phyloP scores from a whole-genome alignment of 805 yeast species.

The Candida yuanshanica region DNA sequence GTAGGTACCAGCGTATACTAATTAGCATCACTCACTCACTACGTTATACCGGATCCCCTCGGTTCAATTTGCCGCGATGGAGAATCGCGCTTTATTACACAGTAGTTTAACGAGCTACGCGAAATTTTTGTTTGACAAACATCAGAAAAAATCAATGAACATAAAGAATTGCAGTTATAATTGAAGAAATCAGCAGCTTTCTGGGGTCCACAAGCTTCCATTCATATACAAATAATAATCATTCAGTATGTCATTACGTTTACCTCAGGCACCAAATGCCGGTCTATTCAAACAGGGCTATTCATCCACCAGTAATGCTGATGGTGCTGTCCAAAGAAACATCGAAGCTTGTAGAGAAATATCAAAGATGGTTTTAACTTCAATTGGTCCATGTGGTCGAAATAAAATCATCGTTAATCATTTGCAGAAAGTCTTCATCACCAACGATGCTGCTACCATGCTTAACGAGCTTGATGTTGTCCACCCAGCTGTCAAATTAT shows the following conservation, averaged over 20 bases:
- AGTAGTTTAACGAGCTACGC: too few species aligned
- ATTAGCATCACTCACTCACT: too few species aligned
- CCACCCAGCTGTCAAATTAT: constrained; percentile 94
- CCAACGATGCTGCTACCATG: constrained; percentile 98
- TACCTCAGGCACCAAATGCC: constrained; percentile 89
- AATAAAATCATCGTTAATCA: constrained; percentile 93
- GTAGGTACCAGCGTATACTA: too few species aligned
- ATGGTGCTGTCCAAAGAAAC: constrained; percentile 91
- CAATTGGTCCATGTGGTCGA: constrained; percentile 97
- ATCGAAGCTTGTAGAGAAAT: constrained; percentile 93
- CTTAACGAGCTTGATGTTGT: constrained; percentile 87
- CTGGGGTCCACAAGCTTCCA: neutral
- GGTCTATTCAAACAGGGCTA: constrained; percentile 96
- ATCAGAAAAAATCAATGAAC: too few species aligned
- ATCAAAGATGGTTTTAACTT: constrained; percentile 84
- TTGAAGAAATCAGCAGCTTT: neutral
- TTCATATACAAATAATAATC: neutral
- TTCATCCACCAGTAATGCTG: constrained; percentile 78
- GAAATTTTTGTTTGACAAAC: too few species aligned
- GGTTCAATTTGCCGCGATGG: too few species aligned
- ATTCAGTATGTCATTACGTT: constrained; percentile 73
- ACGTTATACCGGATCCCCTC: too few species aligned
- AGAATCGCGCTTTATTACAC: too few species aligned
- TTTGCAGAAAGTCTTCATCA: constrained; percentile 78
- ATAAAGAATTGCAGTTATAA: neutral